These are phyloP conservation scores for Trichothecium sympodiale DNA, from an alignment of 2,329 filamentous ascomycete genomes.

Conservation along the genomic window DNA sequence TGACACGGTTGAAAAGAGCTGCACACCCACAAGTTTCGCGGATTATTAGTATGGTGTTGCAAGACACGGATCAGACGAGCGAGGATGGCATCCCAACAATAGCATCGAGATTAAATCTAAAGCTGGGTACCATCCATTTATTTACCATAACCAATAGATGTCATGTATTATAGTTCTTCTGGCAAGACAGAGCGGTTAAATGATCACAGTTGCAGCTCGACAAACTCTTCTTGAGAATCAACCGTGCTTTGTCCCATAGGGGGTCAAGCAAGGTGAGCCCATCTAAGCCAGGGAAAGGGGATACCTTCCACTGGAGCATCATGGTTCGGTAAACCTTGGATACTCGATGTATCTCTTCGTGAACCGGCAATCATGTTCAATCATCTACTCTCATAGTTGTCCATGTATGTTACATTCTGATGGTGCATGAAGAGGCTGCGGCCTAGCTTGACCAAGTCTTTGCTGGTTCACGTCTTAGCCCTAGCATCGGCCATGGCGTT, in stretches of 20 bases:
- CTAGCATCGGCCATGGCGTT: conserved; percentile 15
- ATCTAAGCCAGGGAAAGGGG: conserved; percentile 15
- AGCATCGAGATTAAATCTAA: too few species aligned
- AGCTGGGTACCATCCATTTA: too few species aligned
- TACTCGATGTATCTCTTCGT: conserved; percentile 23
- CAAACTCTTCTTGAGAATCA: conserved; percentile 12
- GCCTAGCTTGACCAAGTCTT: conserved; percentile 20
- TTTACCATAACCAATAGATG: too few species aligned
- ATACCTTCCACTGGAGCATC: conserved; percentile 18
- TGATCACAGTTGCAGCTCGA: too few species aligned
- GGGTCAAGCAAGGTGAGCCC: conserved; percentile 20
- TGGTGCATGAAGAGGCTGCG: conserved; percentile 20
- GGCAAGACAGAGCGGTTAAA: too few species aligned
- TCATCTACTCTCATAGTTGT: conserved; percentile 20
- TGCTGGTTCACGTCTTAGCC: conserved; percentile 20
- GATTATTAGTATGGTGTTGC: too few species aligned
- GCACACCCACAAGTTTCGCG: too few species aligned
- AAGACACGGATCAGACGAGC: too few species aligned
- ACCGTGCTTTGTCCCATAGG: conserved; percentile 19
- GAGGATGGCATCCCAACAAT: too few species aligned
- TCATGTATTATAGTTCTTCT: too few species aligned
- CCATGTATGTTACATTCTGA: conserved; percentile 20
- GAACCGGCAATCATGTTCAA: conserved; percentile 22
- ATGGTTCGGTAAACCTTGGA: conserved; percentile 17
- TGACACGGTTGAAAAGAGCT: too few species aligned